phyloP scores from a whole-genome alignment of 306 rosid genomes.

The Vicia villosa region DNA sequence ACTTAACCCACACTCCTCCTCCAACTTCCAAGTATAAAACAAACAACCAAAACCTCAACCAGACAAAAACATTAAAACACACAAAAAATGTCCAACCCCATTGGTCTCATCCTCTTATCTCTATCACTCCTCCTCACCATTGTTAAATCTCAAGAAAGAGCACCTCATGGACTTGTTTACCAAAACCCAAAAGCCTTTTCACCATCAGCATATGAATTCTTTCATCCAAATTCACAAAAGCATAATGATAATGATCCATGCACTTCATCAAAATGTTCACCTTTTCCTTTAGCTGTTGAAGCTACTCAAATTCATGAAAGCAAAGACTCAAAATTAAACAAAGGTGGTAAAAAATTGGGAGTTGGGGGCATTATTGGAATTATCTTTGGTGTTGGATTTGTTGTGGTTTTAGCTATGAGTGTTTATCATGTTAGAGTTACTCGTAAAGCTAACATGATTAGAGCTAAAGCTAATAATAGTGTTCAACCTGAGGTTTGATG shows the following conservation, averaged over 20 bases:
- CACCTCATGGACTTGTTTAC: conserved; percentile 78
- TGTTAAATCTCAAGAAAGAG: conserved; percentile 68
- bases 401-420: conserved; percentile 64
- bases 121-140: conserved; percentile 50
- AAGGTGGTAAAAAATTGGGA: conserved; percentile 42
- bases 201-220: conserved; percentile 83
- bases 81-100: conserved; percentile 43
- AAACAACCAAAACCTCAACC: conserved; percentile 5
- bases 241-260: conserved; percentile 58
- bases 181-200: conserved; percentile 62
- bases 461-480: conserved; percentile 17
- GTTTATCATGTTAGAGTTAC: conserved; percentile 50
- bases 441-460: conserved; percentile 26
- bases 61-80: conserved; percentile 1
- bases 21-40: conserved; percentile 28
- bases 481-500: conserved; percentile 30
- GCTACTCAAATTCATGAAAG: conserved; percentile 57
- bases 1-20: conserved; percentile 15
- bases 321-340: conserved; percentile 38
- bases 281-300: conserved; percentile 68
- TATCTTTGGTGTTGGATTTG: conserved; percentile 62
- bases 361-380: conserved; percentile 62
- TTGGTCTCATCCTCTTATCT: conserved; percentile 46
- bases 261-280: conserved; percentile 61
- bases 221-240: conserved; percentile 62